phyloP scores from a whole-genome alignment of 1,284 basidiomycete genomes.

The Taiwanofungus camphoratus region DNA sequence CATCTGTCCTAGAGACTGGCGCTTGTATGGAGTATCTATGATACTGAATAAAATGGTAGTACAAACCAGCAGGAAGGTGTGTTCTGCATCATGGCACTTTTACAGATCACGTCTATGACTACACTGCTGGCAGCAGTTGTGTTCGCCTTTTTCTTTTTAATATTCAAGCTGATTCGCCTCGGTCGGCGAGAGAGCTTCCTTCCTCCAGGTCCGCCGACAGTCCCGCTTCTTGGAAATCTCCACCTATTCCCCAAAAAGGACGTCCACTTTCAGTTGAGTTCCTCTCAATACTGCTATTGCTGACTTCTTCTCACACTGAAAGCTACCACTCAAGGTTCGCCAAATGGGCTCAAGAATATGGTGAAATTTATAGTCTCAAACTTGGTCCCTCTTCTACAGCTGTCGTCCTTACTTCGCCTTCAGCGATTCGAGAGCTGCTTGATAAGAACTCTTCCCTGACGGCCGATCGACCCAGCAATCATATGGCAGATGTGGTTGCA shows the following conservation, averaged over 20 bases:
- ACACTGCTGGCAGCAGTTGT: too few species aligned
- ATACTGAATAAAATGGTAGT: too few species aligned
- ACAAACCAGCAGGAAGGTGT: too few species aligned
- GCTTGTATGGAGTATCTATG: too few species aligned
- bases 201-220: slow-evolving; percentile 32
- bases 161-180: too few species aligned
- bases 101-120: too few species aligned
- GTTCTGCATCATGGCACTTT: too few species aligned
- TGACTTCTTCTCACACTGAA: too few species aligned
- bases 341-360: slow-evolving; percentile 25
- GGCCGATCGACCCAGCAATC: slow-evolving; percentile 21
- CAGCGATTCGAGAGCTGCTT: slow-evolving; percentile 24
- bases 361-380: slow-evolving; percentile 25
- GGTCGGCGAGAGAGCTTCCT: slow-evolving; percentile 17
- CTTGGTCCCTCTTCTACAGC: slow-evolving; percentile 18
- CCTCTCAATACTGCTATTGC: slow-evolving; percentile 7
- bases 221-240: slow-evolving; percentile 29
- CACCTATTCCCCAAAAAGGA: slow-evolving; percentile 23
- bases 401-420: slow-evolving; percentile 22
- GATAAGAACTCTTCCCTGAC: slow-evolving; percentile 18
- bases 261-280: slow-evolving; percentile 18
- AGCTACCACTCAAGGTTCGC: slow-evolving; percentile 15
- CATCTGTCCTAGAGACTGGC: too few species aligned
- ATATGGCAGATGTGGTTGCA: slow-evolving; percentile 21
- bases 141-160: too few species aligned